These are phyloP conservation scores for Hypoxylon fuscum DNA, from an alignment of 495 filamentous ascomycete species.

Conservation along the genomic window DNA sequence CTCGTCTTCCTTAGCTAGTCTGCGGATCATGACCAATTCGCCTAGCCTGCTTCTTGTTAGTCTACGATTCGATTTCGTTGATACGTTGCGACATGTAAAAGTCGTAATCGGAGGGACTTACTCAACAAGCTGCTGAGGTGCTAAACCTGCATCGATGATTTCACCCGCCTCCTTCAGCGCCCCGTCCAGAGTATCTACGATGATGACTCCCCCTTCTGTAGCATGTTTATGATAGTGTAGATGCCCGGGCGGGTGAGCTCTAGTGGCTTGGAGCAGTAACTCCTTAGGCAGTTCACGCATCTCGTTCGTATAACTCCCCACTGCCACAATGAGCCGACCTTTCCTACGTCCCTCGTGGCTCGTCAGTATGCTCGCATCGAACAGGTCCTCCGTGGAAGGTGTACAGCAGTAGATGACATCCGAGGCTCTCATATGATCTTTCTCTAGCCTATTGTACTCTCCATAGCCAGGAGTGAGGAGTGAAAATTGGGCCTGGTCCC, in stretches of 20 bases:
- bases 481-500: slow-evolving; percentile 69
- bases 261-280: slow-evolving; percentile 74
- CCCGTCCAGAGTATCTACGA: slow-evolving; percentile 84
- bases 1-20: slow-evolving; percentile 41
- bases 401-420: slow-evolving; percentile 82
- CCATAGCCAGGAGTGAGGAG: slow-evolving; percentile 75
- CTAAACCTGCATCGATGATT: slow-evolving; percentile 79
- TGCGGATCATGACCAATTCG: slow-evolving; percentile 74
- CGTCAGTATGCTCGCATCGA: slow-evolving; percentile 66
- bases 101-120: slow-evolving; percentile 34
- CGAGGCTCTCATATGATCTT: slow-evolving; percentile 70
- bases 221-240: slow-evolving; percentile 76
- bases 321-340: slow-evolving; percentile 78
- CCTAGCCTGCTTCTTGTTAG: slow-evolving; percentile 60
- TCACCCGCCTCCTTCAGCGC: slow-evolving; percentile 90
- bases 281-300: slow-evolving; percentile 89
- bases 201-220: slow-evolving; percentile 73
- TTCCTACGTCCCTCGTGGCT: slow-evolving; percentile 74
- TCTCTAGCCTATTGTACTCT: slow-evolving; percentile 73
- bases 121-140: slow-evolving; percentile 80
- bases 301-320: slow-evolving; percentile 83
- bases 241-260: slow-evolving; percentile 54
- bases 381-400: slow-evolving; percentile 57
- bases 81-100: too few species aligned
- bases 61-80: neutral